phyloP scores from a whole-genome alignment of 2,329 filamentous ascomycete species.

The Pestalotiopsis sp. region DNA sequence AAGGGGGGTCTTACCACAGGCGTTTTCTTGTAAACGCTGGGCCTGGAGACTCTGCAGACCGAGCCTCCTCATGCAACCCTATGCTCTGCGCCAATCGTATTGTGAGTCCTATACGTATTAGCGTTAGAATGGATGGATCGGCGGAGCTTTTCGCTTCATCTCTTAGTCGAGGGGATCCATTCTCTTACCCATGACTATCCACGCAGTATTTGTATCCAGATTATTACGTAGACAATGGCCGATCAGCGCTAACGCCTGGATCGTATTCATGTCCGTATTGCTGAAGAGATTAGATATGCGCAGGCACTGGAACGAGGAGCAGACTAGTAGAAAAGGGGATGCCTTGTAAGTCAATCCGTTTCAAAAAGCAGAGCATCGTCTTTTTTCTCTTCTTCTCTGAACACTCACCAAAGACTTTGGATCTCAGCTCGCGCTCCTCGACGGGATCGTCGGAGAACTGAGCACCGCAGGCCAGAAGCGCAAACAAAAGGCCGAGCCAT shows the following conservation, averaged over 20 bases:
- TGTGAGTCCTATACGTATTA: background rate
- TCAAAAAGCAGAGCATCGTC: background rate
- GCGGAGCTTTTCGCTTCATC: background rate
- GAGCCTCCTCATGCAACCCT: conserved; percentile 2
- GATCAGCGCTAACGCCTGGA: conserved; percentile 6
- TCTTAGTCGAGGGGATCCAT: background rate
- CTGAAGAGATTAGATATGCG: conserved; percentile 7
- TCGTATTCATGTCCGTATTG: conserved; percentile 8
- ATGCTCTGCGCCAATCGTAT: conserved; percentile 10
- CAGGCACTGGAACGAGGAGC: conserved; percentile 7
- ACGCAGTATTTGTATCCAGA: conserved; percentile 7
- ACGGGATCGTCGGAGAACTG: conserved; percentile 6
- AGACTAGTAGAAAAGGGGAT: background rate
- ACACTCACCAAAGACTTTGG: conserved; percentile 7
- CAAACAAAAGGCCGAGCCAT: conserved; percentile 5
- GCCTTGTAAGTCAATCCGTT: background rate
- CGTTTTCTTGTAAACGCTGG: conserved; percentile 3
- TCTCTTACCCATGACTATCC: conserved; percentile 8
- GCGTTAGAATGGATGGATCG: background rate
- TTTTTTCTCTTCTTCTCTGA: background rate
- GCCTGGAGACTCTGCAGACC: background rate
- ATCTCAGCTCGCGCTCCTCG: conserved; percentile 6
- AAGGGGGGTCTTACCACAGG: background rate
- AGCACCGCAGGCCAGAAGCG: conserved; percentile 3
- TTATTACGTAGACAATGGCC: conserved; percentile 10